These are phyloP conservation scores for Podila epigama DNA, from an alignment of 192 early-diverging fungal genomes.

Conservation along the genomic window DNA sequence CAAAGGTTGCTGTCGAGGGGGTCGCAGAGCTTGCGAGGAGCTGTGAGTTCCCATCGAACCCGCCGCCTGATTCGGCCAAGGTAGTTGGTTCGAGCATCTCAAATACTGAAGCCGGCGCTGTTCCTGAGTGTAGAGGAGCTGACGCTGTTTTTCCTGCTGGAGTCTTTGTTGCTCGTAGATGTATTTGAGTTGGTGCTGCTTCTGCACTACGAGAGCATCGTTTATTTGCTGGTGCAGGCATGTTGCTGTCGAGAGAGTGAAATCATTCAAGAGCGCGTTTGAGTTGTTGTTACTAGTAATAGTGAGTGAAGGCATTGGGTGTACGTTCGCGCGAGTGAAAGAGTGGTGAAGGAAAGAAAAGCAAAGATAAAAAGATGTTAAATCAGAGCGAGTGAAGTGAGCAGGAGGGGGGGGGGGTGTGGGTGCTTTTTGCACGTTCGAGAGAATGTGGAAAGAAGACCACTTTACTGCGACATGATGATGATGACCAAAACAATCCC, in stretches of 20 bases:
- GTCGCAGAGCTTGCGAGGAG: too few relatives aligned
- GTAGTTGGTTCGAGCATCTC: not conserved
- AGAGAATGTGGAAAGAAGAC: too few relatives aligned
- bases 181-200: not conserved
- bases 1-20: not conserved
- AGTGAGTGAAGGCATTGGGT: too few relatives aligned
- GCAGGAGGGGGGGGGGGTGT: too few relatives aligned
- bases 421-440: too few relatives aligned
- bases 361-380: too few relatives aligned
- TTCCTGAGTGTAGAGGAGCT: not conserved
- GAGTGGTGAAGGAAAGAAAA: too few relatives aligned
- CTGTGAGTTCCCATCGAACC: not conserved
- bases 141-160: not conserved
- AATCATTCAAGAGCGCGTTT: not conserved
- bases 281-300: too few relatives aligned
- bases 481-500: too few relatives aligned
- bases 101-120: not conserved
- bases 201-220: not conserved
- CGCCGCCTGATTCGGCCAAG: not conserved
- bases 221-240: not conserved
- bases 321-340: too few relatives aligned
- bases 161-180: not conserved
- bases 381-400: too few relatives aligned
- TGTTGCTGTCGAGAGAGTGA: not conserved
- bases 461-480: too few relatives aligned